A percentile compares a stretch with the other conserved stretches of the same genome.
Evolutionary conservation across 805 yeast genomes (phyloP).

Genomic region (Kluyveromyces starmeri): DNA sequence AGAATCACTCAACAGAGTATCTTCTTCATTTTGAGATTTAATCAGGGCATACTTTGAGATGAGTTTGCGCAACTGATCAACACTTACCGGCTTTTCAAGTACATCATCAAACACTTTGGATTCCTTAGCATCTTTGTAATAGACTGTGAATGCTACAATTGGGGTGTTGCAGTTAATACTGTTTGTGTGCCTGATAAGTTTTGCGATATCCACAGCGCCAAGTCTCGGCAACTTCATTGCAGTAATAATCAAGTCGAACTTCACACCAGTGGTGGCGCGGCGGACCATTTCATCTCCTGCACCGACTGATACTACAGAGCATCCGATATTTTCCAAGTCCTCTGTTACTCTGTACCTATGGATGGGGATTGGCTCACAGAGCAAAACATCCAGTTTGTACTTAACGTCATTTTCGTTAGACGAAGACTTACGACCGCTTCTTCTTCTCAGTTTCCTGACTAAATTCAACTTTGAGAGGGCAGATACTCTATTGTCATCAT

Average conservation of each 20-base stretch:
- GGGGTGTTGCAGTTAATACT: slow-evolving; percentile 74
- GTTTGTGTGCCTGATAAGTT: slow-evolving; percentile 63
- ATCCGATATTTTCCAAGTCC: slow-evolving; percentile 59
- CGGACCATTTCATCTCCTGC: slow-evolving; percentile 79
- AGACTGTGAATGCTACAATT: slow-evolving; percentile 65
- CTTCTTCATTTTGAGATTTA: slow-evolving; percentile 27
- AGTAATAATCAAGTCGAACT: slow-evolving; percentile 75
- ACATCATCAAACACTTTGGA: slow-evolving; percentile 54
- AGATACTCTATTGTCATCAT: slow-evolving; percentile 19
- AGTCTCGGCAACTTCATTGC: slow-evolving; percentile 61
- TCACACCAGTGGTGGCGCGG: slow-evolving; percentile 72
- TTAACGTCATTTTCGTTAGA: slow-evolving; percentile 14
- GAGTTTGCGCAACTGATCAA: slow-evolving; percentile 19
- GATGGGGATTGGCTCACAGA: slow-evolving; percentile 84
- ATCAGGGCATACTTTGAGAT: slow-evolving; percentile 25
- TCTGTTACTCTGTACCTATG: slow-evolving; percentile 59
- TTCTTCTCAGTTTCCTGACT: slow-evolving; percentile 19
- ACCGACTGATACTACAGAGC: slow-evolving; percentile 67
- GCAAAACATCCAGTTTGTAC: slow-evolving; percentile 49
- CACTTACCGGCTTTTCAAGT: slow-evolving; percentile 57
- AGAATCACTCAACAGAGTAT: slow-evolving; percentile 26
- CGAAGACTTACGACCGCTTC: slow-evolving; percentile 23
- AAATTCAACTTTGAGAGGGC: slow-evolving; percentile 24
- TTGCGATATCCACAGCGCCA: slow-evolving; percentile 68
- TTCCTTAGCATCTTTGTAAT: slow-evolving; percentile 53